Evolutionary conservation across 805 yeast species (phyloP).

Genomic region (Debaryomyces tyrocola): DNA sequence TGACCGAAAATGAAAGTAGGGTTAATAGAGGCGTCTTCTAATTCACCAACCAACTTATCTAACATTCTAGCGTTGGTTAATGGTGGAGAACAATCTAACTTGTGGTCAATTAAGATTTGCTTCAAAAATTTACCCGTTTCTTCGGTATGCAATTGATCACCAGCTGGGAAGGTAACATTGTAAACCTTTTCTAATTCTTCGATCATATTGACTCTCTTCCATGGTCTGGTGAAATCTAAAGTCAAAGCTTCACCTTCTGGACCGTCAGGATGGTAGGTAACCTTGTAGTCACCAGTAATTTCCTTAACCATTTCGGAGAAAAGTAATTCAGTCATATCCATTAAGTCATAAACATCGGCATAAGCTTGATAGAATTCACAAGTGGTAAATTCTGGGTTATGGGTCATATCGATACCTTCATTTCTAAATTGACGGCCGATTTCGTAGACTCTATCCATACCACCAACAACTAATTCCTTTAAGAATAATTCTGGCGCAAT

Average conservation of each 20-base stretch:
- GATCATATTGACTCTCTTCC: slow-evolving; percentile 98
- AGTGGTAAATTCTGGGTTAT: slow-evolving; percentile 98
- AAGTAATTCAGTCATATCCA: slow-evolving; percentile 91
- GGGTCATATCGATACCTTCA: slow-evolving; percentile 98
- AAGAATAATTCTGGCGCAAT: slow-evolving; percentile 97
- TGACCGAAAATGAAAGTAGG: slow-evolving; percentile 98
- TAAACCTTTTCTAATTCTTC: slow-evolving; percentile 88
- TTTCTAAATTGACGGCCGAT: slow-evolving; percentile 98
- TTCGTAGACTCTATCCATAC: slow-evolving; percentile 96
- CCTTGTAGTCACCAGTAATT: slow-evolving; percentile 84
- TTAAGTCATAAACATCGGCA: slow-evolving; percentile 94
- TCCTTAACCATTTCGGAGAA: slow-evolving; percentile 97
- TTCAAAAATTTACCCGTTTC: slow-evolving; percentile 92
- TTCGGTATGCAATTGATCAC: slow-evolving; percentile 89
- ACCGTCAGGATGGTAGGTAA: slow-evolving; percentile 91
- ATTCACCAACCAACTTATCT: slow-evolving; percentile 95
- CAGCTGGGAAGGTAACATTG: slow-evolving; percentile 90
- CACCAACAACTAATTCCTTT: slow-evolving; percentile 97
- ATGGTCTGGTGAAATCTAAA: slow-evolving; percentile 90
- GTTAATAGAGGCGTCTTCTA: slow-evolving; percentile 91
- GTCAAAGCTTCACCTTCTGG: slow-evolving; percentile 78
- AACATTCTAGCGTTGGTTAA: slow-evolving; percentile 98
- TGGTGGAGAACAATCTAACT: slow-evolving; percentile 88
- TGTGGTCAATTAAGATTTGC: slow-evolving; percentile 71
- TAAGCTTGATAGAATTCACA: slow-evolving; percentile 98